Conservation (phyloP, 441 rosid genomes). For the Mallotus japonicus region DNA sequence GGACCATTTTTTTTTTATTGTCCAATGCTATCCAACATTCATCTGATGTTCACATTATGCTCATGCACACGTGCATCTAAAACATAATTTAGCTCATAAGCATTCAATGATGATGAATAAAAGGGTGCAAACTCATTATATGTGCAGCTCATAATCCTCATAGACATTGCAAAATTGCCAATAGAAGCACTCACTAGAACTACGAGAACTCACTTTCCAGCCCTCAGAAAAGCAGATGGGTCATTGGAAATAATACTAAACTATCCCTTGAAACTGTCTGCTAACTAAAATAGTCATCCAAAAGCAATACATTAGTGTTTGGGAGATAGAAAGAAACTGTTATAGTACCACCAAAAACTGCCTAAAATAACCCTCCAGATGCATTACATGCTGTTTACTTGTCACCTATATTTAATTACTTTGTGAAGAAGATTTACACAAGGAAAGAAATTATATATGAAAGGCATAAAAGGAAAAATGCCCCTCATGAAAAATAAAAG, state of each 20-base stretch:
- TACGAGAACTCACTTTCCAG: too few species aligned
- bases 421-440: constrained; percentile 28
- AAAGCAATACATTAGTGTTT: neutral
- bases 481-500: neutral
- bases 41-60: neutral
- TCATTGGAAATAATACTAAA: too few species aligned
- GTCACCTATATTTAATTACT: constrained; percentile 3
- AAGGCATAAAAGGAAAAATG: constrained; percentile 19
- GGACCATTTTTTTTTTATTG: too few species aligned
- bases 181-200: neutral
- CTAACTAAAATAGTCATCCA: neutral
- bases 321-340: neutral
- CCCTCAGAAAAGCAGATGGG: too few species aligned
- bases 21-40: too few species aligned
- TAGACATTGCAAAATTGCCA: too few species aligned
- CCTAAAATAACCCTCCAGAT: neutral
- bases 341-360: neutral
- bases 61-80: neutral
- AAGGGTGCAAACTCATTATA: neutral
- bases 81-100: neutral
- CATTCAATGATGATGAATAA: too few species aligned
- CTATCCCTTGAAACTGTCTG: neutral
- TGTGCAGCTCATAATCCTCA: too few species aligned
- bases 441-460: neutral
- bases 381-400: neutral